Conservation (phyloP, 1,284 basidiomycete genomes). For the Leccinum fuscescens region DNA sequence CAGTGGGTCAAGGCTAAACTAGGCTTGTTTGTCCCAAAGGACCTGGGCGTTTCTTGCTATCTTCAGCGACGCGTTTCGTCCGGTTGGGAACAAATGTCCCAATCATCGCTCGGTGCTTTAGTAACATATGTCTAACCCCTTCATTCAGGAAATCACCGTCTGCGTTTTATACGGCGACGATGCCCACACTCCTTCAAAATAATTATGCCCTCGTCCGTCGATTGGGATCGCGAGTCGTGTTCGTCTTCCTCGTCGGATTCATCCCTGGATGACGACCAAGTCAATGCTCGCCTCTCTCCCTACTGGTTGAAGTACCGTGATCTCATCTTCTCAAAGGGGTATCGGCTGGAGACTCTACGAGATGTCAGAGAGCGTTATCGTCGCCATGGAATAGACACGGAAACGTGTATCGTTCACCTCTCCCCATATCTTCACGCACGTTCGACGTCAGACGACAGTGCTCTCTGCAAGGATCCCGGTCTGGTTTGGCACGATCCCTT, state of each 20-base stretch:
- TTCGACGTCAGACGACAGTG: conserved; percentile 47
- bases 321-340: conserved; percentile 50
- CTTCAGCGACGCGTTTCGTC: conserved; percentile 1
- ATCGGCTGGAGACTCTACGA: conserved; percentile 62
- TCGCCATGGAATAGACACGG: conserved; percentile 1
- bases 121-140: background rate
- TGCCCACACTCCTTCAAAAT: conserved; percentile 1
- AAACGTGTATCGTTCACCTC: conserved; percentile 23
- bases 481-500: conserved; percentile 44
- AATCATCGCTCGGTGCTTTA: background rate
- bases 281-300: conserved; percentile 57
- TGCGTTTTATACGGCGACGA: conserved; percentile 7
- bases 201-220: conserved; percentile 24
- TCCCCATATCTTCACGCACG: conserved; percentile 39
- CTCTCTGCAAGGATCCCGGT: conserved; percentile 66
- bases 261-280: conserved; percentile 60
- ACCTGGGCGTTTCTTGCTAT: conserved; percentile 11
- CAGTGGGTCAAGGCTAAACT: conserved; percentile 11
- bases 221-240: conserved; percentile 34
- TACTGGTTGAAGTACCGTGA: conserved; percentile 58
- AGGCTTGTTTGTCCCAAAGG: conserved; percentile 18
- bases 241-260: conserved; percentile 44
- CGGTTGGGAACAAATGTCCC: conserved; percentile 9
- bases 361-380: conserved; percentile 49
- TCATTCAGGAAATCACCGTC: background rate